Evolutionary conservation across 306 rosid genomes (phyloP), one percentile per base, ranked within the genome.

Genomic region (Quercus suber): DNA sequence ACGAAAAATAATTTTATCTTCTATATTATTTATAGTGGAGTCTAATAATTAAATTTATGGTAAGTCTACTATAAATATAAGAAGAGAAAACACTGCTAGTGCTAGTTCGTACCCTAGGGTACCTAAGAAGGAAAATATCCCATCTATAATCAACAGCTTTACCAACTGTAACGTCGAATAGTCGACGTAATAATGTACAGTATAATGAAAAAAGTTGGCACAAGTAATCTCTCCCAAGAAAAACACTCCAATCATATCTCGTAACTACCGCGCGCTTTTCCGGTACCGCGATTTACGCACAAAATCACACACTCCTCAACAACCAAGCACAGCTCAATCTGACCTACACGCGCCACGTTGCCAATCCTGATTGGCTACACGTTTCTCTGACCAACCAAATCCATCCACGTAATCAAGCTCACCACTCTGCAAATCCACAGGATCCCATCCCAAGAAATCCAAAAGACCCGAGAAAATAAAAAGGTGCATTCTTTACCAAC

Each of bases 401-500:
- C 5, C 6, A 19, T 68, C 72, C 72, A 35, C 72, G 51, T 35
- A 51, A 68, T 8, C 6, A 4, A 1, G 20, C 21, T 3, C 52
- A n/a, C 5, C 0, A 10, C 0, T 35, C 5, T n/a, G 1, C 18
- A 11, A 33, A 68, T 9, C 53, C 28, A 35, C 37, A 12, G 4
- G 13, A 68, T 68, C 72, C 7, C n/a, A 19, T 25, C 72, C 5
- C 72, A 19, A 33, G 1, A 25, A 6, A 21, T 49, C 15, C 15
- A 49, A 49, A 49, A 49, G 53, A 49, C 53, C 17, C n/a, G 15
- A 10, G 27, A 35, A 7, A 37, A 41, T 0, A 37, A 35, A 64
- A 35, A 35, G 37, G 6, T 3, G 18, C 5, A 82, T 91, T 87
- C 94, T 90, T 81, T 68, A 83, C 86, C 92, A 86, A 68, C 88